Evolutionary conservation across 2,329 filamentous ascomycete genomes (phyloP), one percentile per base, ranked within the genome.

Genomic region (Fusarium continuum): DNA sequence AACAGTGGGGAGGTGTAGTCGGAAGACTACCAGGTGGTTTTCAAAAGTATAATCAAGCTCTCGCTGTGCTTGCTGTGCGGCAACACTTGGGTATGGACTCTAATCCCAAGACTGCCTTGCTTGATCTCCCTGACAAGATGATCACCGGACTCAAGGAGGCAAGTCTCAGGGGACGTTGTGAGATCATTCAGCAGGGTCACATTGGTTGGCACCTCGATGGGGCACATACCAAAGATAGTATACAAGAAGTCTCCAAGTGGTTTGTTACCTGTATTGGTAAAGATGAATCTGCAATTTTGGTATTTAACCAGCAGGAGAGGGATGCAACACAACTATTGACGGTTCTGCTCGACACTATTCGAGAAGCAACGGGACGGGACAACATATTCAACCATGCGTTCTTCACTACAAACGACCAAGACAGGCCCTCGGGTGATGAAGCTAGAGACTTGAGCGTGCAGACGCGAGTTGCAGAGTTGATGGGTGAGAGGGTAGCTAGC

Each of bases 271-370:
- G 82, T 41, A 70, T 83, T n/a, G 72, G 53, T 8, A 34, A 62
- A 1, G 55, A 61, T 0, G 72, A 73, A 8, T 47, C 64, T 22
- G 76, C 80, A 38, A 80, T 91, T 0, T 79, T 98, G 39, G 83
- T 98, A 41, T 98, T 98, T 82, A 97, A 97, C 76, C 94, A 97
- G 76, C 92, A 97, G 72, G 92, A 92, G 9, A 86, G 93, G 26
- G 88, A 97, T 71, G 91, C 91, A 6, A 78, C 80, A 5, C 80
- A 84, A 14, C 82, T 96, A 2, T 84, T 94, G 3, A 78, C 77
- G 26, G 83, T 82, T 0, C 79, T 97, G 2, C 81, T 92, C 52
- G 73, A 79, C 9, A 86, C 85, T 3, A 78, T 91, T 10, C 44
- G 47, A 70, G 75, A 39, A 60, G 77, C 50, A 70, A 77, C 53